phyloP scores from a whole-genome alignment of 805 yeast genomes.

The Kregervanrija pseudodelftensis region DNA sequence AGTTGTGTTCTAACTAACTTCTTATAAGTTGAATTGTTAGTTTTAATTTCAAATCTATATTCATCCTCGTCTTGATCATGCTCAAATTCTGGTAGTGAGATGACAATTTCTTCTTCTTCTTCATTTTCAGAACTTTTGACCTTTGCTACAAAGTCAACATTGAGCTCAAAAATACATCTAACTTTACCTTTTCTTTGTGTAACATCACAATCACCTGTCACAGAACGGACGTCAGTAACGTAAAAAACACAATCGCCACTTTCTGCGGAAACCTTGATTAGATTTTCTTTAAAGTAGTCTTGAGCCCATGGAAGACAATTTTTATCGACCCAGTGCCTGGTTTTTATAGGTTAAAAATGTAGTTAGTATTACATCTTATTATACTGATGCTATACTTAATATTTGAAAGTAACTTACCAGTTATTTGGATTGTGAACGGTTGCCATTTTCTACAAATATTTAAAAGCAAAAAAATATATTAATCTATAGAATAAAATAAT shows the following conservation, averaged over 20 bases:
- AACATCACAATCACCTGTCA: conserved; percentile 74
- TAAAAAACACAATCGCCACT: conserved; percentile 29
- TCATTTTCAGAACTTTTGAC: conserved; percentile 27
- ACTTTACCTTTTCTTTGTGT: conserved; percentile 80
- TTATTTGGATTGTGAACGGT: conserved; percentile 88
- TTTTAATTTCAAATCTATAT: conserved; percentile 42
- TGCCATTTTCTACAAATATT: conserved; percentile 49
- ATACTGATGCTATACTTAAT: background rate
- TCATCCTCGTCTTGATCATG: conserved; percentile 73
- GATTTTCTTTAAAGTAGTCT: conserved; percentile 57
- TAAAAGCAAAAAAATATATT: too few species aligned
- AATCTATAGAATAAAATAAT: background rate
- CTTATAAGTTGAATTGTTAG: conserved; percentile 32
- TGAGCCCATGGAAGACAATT: conserved; percentile 91
- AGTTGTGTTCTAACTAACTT: conserved; percentile 36
- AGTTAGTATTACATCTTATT: background rate
- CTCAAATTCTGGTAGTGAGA: conserved; percentile 58
- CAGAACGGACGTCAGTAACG: conserved; percentile 32
- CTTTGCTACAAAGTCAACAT: conserved; percentile 39
- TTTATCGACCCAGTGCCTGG: conserved; percentile 95
- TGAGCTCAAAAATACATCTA: conserved; percentile 65
- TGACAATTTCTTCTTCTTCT: conserved; percentile 34
- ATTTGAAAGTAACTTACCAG: conserved; percentile 36
- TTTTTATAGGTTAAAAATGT: background rate
- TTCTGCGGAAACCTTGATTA: conserved; percentile 39